Evolutionary conservation across 2,329 filamentous ascomycete genomes (phyloP).

Genomic region (Penicillium sp.): DNA sequence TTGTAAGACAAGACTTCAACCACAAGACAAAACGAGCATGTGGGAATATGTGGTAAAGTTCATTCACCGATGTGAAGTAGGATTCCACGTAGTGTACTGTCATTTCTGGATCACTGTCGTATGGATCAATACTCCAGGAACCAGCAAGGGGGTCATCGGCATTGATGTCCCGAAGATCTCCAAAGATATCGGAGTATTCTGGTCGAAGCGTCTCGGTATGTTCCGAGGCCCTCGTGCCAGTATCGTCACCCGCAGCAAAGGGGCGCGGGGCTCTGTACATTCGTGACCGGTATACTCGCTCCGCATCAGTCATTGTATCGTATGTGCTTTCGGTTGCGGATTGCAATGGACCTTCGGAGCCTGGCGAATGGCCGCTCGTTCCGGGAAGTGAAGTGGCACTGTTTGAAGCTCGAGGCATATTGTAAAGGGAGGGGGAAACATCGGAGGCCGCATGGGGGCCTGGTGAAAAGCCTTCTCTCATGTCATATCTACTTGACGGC

Average conservation of each 20-base stretch:
- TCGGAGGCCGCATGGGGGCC: constrained; percentile 20
- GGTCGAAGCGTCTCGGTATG: constrained; percentile 18
- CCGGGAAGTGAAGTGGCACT: constrained; percentile 33
- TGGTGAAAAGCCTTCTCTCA: constrained; percentile 21
- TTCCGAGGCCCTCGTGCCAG: constrained; percentile 7
- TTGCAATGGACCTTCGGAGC: constrained; percentile 30
- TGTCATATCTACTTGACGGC: constrained; percentile 21
- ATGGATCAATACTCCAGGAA: constrained; percentile 57
- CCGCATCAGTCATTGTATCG: constrained; percentile 27
- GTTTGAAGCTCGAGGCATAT: constrained; percentile 30
- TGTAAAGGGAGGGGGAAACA: constrained; percentile 29
- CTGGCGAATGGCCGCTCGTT: constrained; percentile 32
- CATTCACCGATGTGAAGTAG: constrained; percentile 61
- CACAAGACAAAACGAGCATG: constrained; percentile 55
- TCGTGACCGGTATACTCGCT: constrained; percentile 25
- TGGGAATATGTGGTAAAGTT: constrained; percentile 59
- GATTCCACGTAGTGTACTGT: constrained; percentile 55
- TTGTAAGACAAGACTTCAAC: constrained; percentile 51
- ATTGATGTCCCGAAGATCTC: constrained; percentile 30
- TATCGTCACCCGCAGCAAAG: constrained; percentile 18
- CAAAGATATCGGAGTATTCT: constrained; percentile 33
- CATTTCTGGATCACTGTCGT: constrained; percentile 49
- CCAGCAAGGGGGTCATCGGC: constrained; percentile 31
- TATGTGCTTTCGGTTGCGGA: constrained; percentile 27
- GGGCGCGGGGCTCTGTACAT: constrained; percentile 18